These are phyloP conservation scores for Ambispora gerdemannii DNA, from an alignment of 192 early-diverging fungal species.

Conservation along the genomic window DNA sequence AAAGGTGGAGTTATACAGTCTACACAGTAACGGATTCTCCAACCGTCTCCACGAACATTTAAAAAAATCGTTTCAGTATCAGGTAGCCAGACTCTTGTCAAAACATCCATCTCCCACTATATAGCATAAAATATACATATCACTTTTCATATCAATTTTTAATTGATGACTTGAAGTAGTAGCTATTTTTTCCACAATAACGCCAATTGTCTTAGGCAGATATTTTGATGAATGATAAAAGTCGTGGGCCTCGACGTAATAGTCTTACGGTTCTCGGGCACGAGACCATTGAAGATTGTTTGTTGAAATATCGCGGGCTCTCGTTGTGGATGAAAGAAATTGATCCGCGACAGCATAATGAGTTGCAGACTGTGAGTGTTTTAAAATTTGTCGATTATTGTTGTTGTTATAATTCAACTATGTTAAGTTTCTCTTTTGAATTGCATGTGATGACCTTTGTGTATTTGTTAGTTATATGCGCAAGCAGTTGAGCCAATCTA, in stretches of 20 bases:
- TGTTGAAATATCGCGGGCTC: constrained; percentile 65
- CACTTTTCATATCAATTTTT: neutral
- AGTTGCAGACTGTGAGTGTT: constrained; percentile 60
- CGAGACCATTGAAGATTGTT: constrained; percentile 58
- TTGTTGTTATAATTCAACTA: neutral
- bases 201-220: constrained; percentile 38
- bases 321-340: constrained; percentile 73
- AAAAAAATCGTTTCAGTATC: constrained; percentile 61
- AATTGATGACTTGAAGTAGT: constrained; percentile 2
- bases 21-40: constrained; percentile 63
- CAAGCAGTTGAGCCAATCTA: constrained; percentile 38
- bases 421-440: neutral
- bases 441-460: neutral
- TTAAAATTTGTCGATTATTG: neutral
- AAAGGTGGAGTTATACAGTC: constrained; percentile 62
- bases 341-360: constrained; percentile 65
- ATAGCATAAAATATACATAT: neutral
- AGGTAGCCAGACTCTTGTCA: too few relatives aligned
- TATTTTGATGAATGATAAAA: constrained; percentile 49
- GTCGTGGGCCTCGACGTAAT: constrained; percentile 41
- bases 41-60: constrained; percentile 61
- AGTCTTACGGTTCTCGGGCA: constrained; percentile 49
- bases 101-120: neutral
- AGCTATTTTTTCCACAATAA: too few relatives aligned
- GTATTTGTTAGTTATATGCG: constrained; percentile 29